Evolutionary conservation across 2,329 filamentous ascomycete species (phyloP).

Genomic region (Aspergillus udagawae): DNA sequence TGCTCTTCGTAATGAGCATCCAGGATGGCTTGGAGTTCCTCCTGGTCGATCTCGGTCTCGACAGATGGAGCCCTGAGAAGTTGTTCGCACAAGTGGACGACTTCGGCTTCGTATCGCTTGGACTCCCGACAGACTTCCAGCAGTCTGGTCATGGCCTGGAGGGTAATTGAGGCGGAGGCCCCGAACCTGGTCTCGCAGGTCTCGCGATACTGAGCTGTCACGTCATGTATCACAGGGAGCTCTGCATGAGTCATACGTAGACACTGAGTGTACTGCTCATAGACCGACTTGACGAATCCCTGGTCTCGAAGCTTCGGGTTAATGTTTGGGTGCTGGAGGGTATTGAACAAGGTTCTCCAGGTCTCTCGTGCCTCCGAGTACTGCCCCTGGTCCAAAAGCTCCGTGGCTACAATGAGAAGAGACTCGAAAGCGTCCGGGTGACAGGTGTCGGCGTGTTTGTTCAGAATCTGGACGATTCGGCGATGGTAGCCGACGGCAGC

Average conservation of each 20-base stretch:
- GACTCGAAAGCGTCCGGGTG: conserved; percentile 38
- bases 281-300: conserved; percentile 29
- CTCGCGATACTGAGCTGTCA: conserved; percentile 31
- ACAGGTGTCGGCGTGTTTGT: conserved; percentile 33
- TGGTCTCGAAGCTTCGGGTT: conserved; percentile 31
- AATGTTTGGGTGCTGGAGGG: conserved; percentile 31
- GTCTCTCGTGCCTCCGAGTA: conserved; percentile 35
- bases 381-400: conserved; percentile 36
- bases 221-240: conserved; percentile 29
- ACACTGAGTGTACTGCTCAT: conserved; percentile 33
- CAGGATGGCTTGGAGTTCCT: conserved; percentile 32
- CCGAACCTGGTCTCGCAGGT: conserved; percentile 35
- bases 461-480: conserved; percentile 34
- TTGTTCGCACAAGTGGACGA: conserved; percentile 35
- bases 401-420: conserved; percentile 33
- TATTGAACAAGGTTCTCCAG: conserved; percentile 35
- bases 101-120: conserved; percentile 32
- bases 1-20: conserved; percentile 39
- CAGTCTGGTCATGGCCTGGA: conserved; percentile 33
- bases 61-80: conserved; percentile 29
- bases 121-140: conserved; percentile 38
- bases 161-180: conserved; percentile 32
- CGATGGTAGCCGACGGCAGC: conserved; percentile 38
- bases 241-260: conserved; percentile 32
- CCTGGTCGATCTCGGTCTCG: conserved; percentile 28